Conservation (phyloP, 805 yeast species). For the Ascoidea tarda region DNA sequence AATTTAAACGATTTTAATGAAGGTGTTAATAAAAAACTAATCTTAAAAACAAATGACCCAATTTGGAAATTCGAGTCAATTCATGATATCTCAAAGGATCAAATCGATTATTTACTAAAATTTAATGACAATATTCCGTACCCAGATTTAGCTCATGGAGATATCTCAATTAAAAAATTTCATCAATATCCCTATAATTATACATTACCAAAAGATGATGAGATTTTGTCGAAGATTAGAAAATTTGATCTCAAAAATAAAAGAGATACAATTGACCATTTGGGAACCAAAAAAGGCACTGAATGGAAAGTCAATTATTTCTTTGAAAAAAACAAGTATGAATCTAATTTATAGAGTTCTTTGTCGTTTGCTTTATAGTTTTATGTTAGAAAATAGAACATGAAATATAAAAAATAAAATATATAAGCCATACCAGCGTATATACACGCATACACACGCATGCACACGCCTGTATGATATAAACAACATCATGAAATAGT, state of each 20-base stretch:
- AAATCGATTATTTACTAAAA: constrained; percentile 3
- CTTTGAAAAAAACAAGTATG: not conserved
- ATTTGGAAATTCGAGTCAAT: constrained; percentile 31
- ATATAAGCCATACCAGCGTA: no score
- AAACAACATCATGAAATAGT: no score
- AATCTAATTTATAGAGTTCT: not conserved
- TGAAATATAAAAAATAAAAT: no score
- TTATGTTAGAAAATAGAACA: not conserved
- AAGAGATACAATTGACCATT: constrained; percentile 1
- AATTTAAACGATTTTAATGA: constrained; percentile 45
- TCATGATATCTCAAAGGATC: constrained; percentile 14
- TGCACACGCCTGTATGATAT: no score
- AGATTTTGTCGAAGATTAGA: not conserved
- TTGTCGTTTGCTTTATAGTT: not conserved
- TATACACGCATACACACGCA: no score
- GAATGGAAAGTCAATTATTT: constrained; percentile 1
- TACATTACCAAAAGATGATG: constrained; percentile 3
- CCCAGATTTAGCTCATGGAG: constrained; percentile 3
- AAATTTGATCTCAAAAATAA: not conserved
- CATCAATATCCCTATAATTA: not conserved
- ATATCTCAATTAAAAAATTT: constrained; percentile 1
- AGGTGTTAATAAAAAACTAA: constrained; percentile 51
- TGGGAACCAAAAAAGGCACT: constrained; percentile 4
- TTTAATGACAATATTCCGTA: constrained; percentile 5
- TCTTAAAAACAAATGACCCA: constrained; percentile 45